Evolutionary conservation across 805 yeast genomes (phyloP).

Genomic region (Spathaspora girioi): DNA sequence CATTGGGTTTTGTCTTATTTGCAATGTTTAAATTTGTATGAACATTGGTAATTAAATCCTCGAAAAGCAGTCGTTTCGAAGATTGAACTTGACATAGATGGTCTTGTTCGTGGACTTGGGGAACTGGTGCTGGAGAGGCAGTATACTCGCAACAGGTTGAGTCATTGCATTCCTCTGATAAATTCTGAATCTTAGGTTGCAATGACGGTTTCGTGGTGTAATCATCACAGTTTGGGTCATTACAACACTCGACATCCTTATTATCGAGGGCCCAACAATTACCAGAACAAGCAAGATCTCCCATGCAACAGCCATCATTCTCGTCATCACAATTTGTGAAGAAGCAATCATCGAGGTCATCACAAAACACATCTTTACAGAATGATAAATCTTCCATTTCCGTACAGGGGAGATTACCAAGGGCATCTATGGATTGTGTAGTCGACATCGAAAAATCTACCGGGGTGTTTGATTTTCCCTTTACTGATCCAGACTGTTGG

Average conservation of each 20-base stretch:
- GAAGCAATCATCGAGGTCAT: conserved; percentile 43
- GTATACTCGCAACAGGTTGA: not conserved
- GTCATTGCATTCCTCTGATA: not conserved
- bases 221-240: conserved; percentile 7
- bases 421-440: not conserved
- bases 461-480: not conserved
- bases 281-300: not conserved
- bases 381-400: conserved; percentile 28
- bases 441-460: not conserved
- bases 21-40: conserved; percentile 19
- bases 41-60: conserved; percentile 34
- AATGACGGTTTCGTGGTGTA: conserved; percentile 1
- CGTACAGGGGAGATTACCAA: conserved; percentile 16
- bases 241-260: conserved; percentile 5
- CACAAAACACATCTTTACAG: conserved; percentile 40
- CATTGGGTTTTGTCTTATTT: conserved; percentile 7
- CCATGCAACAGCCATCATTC: conserved; percentile 5
- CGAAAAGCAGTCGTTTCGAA: conserved; percentile 33
- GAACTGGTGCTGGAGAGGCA: not conserved
- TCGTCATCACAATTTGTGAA: conserved; percentile 27
- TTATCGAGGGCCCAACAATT: conserved; percentile 7
- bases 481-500: not conserved
- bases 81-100: conserved; percentile 26
- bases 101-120: conserved; percentile 11
- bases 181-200: not conserved